phyloP scores from a whole-genome alignment of 139 green algal species.

The Klebsormidium nitens region DNA sequence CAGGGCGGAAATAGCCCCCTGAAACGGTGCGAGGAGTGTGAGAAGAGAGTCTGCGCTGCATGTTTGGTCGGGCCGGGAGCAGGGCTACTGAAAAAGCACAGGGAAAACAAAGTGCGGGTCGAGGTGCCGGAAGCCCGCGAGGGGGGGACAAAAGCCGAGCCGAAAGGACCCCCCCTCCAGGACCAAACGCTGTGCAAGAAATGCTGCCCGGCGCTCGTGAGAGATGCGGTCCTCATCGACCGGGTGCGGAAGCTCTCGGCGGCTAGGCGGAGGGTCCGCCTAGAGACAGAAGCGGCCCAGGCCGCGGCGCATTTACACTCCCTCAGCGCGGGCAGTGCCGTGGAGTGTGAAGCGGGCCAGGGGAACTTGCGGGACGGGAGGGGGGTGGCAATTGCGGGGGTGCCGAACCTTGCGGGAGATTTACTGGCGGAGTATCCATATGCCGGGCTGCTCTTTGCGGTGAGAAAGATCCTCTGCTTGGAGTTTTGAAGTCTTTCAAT shows the following conservation, averaged over 20 bases:
- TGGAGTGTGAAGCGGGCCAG: not conserved
- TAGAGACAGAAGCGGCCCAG: not conserved
- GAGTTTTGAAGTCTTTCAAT: not conserved
- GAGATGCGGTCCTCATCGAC: not conserved
- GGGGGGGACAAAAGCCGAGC: not conserved
- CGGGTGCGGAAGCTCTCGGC: not conserved
- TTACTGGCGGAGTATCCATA: slow-evolving; percentile 9
- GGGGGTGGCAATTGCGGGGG: too few relatives aligned
- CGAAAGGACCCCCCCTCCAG: not conserved
- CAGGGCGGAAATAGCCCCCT: too few relatives aligned
- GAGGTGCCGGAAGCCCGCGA: not conserved
- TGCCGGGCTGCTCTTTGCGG: not conserved
- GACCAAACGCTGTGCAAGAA: slow-evolving; percentile 3
- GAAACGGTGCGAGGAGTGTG: not conserved
- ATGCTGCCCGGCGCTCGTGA: not conserved
- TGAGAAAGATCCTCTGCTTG: not conserved
- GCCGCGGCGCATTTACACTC: not conserved
- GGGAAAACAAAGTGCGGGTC: not conserved
- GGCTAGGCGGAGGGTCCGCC: not conserved
- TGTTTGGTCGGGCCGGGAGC: not conserved
- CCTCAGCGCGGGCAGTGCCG: not conserved
- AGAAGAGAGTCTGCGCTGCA: not conserved
- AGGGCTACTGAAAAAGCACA: not conserved
- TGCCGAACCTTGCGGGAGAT: too few relatives aligned
- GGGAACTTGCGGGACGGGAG: not conserved